Conservation (phyloP, 75 land plant genomes). For the Adiantum capillusveneris region DNA sequence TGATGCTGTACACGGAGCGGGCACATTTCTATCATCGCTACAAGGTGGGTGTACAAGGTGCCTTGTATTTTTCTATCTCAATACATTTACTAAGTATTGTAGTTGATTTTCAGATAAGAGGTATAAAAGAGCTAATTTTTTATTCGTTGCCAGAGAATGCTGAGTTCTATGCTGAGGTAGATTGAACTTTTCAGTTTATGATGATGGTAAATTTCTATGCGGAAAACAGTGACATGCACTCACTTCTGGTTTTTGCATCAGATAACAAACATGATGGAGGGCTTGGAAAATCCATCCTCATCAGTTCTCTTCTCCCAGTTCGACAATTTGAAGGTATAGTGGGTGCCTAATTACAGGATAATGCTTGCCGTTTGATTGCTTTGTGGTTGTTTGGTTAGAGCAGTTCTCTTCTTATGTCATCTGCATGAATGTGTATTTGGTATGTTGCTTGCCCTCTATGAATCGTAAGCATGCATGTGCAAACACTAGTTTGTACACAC, state of each 20-base stretch:
- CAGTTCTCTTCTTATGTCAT: too few relatives aligned
- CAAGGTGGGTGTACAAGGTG: slow-evolving; percentile 42
- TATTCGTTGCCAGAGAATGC: slow-evolving; percentile 91
- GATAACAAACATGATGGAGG: slow-evolving; percentile 82
- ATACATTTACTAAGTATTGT: neutral
- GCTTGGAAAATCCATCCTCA: slow-evolving; percentile 44
- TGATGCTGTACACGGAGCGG: slow-evolving; percentile 89
- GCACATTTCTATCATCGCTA: slow-evolving; percentile 91
- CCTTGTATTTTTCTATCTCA: slow-evolving; percentile 3
- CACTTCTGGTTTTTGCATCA: slow-evolving; percentile 22
- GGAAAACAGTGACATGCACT: neutral
- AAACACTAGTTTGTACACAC: too few relatives aligned
- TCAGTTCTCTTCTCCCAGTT: slow-evolving; percentile 67
- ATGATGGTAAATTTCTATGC: neutral
- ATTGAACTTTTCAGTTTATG: neutral
- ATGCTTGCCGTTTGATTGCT: too few relatives aligned
- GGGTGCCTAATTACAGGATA: too few relatives aligned
- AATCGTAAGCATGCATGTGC: too few relatives aligned
- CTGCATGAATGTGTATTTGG: too few relatives aligned
- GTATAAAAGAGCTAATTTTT: slow-evolving; percentile 68
- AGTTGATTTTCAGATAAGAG: slow-evolving; percentile 82
- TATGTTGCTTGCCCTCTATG: too few relatives aligned
- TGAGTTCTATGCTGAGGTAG: slow-evolving; percentile 89
- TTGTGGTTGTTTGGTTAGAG: too few relatives aligned
- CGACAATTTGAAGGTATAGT: slow-evolving; percentile 78